Base-by-base conservation (phyloP, 768 basidiomycete species). In the Mycena galericulata region DNA sequence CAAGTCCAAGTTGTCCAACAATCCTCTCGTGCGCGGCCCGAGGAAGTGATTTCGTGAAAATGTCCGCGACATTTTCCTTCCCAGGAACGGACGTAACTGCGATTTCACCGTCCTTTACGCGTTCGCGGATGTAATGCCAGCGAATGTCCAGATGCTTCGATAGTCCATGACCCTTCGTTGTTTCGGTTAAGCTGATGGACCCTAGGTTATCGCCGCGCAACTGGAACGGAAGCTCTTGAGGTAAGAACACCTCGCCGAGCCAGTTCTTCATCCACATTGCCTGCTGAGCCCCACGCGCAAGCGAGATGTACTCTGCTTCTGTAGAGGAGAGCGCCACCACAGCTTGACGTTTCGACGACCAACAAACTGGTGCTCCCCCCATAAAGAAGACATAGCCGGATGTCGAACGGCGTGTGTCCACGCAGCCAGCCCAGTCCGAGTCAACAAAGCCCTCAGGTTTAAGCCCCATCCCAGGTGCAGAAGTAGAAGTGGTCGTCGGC, bases 301-400 rank as follows among this genome's bases (percentile, higher is more conserved):
- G 30, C 17, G 67, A 62, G 20, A 72, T 60, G 51, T 72, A 72
- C 27, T 73, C 72, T 2, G 67, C 72, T 41, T 36, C 34, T 6
- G 34, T 36, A 7, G 34, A 36, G 4, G 70, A 74, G 3, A 69
- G 26, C 12, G 71, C 70, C 5, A 74, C 71, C 0, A 60, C 51
- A 12, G 57, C 46, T 70, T 83, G 82, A n/a, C 74, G 69, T 53
- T 75, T 75, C 2, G 73, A 73, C 10, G 66, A 71, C 81, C 82
- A 83, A 30, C 62, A 64, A 9, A 83, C 71, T 7, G 71, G 53
- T 12, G 71, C 76, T 1, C 72, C 72, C n/a, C 59, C 76, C 56
- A 79, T 73, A 20, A 72, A 65, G 72, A 79, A 79, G 4, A 76
- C 63, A 66, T 79, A 80, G 0, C 79, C 79, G 0, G 77, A 72